Evolutionary conservation across 306 rosid species (phyloP), one percentile per base, ranked within the genome.

Genomic region (Heteromeles arbutifolia): DNA sequence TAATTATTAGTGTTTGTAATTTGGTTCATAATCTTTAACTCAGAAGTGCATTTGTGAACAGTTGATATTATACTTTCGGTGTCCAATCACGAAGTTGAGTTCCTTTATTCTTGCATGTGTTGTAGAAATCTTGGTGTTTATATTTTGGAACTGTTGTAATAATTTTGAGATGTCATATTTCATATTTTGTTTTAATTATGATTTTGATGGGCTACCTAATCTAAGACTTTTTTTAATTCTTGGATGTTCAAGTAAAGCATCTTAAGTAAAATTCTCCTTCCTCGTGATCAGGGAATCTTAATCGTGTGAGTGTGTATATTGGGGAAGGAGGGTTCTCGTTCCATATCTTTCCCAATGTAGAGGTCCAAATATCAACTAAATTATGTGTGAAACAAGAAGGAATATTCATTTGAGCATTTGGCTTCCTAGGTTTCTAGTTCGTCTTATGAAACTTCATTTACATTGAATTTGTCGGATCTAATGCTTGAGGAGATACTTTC

Each of bases 51-150:
- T 37, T 37, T 37, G 2, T 37, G 41, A 37, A 37, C 10, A 37
- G 41, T 37, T 37, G 41, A 37, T 37, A 37, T 9, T 41, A 41
- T 41, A 41, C 12, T 41, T 41, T 70, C 1, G 29, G 21, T 70
- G 74, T 70, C 74, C 45, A 52, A 70, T 70, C 44, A 52, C 12
- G 44, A 25, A 24, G 28, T 70, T 70, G 61, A 25, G 74, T 53
- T 69, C 75, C 65, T 71, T 53, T 21, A 32, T n/a, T 56, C 48
- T 53, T 29, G 28, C 44, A 9, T 41, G 44, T 29, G 11, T 31
- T 31, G 31, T 48, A 29, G 12, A 70, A 70, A 10, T 50, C 18
- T 28, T 28, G 48, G 21, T 53, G 8, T 53, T 70, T 28, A 4
- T 48, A 7, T 71, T 13, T 22, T 54, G 28, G 29, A 19, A 70